phyloP scores from a whole-genome alignment of 148 eudicot species.

The Persicaria maculosa region DNA sequence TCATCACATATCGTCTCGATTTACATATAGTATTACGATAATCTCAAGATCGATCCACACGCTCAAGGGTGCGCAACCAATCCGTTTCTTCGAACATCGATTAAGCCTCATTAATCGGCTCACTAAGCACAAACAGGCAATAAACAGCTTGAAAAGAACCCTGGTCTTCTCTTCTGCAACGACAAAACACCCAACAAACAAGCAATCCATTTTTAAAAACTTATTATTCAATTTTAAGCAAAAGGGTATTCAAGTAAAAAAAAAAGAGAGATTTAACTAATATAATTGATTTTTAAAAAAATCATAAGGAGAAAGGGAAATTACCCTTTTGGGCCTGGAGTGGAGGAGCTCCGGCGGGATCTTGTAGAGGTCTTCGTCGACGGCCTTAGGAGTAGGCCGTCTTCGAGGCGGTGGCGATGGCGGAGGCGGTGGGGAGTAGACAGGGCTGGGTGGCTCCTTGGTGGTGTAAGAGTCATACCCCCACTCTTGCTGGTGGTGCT shows the following conservation, averaged over 20 bases:
- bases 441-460: constrained; percentile 27
- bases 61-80: too few species aligned
- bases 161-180: constrained; percentile 61
- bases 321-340: constrained; percentile 41
- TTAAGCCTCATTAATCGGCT: background rate
- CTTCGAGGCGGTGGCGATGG: background rate
- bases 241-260: background rate
- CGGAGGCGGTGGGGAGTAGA: constrained; percentile 21
- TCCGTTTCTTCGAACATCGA: background rate
- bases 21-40: background rate
- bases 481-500: constrained; percentile 25
- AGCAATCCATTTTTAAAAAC: background rate
- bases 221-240: background rate
- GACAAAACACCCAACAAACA: background rate
- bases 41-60: background rate
- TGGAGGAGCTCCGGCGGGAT: constrained; percentile 50
- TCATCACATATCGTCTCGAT: background rate
- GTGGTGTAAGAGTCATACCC: constrained; percentile 24
- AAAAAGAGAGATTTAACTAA: too few species aligned
- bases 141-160: constrained; percentile 70
- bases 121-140: constrained; percentile 39
- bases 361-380: constrained; percentile 62
- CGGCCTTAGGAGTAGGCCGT: constrained; percentile 27
- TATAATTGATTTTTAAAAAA: too few species aligned
- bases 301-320: background rate